Conservation (phyloP, 2,329 filamentous ascomycete species). For the Phialophora verrucosa region DNA sequence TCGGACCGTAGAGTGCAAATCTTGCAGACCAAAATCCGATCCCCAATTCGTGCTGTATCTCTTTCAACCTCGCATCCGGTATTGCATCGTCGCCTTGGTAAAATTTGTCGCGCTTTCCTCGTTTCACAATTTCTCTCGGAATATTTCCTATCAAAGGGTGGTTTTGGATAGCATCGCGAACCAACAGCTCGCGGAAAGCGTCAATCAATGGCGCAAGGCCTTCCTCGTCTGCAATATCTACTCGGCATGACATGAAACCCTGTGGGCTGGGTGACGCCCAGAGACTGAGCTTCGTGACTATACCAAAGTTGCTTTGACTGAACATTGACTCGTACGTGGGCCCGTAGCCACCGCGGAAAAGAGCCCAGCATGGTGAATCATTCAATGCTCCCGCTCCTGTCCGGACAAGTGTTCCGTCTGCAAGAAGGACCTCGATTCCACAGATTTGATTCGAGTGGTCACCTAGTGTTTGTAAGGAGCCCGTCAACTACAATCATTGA, state of each 20-base stretch:
- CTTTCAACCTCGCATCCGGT: background rate
- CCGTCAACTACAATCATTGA: no score
- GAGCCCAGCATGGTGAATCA: background rate
- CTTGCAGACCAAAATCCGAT: constrained; percentile 10
- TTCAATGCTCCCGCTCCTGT: constrained; percentile 48
- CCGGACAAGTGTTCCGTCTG: constrained; percentile 46
- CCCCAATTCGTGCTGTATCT: background rate
- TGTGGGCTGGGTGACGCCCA: constrained; percentile 34
- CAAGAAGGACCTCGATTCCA: constrained; percentile 52
- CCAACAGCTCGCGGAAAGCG: background rate
- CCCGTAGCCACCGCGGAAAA: constrained; percentile 16
- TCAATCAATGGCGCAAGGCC: constrained; percentile 6
- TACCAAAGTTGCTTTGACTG: constrained; percentile 33
- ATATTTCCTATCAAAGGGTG: constrained; percentile 1
- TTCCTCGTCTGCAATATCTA: constrained; percentile 40
- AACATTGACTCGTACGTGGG: constrained; percentile 26
- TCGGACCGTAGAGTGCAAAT: constrained; percentile 15
- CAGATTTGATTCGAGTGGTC: constrained; percentile 43
- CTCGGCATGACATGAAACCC: constrained; percentile 41
- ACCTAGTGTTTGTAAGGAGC: no score
- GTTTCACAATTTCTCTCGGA: background rate
- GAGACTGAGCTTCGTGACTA: constrained; percentile 37
- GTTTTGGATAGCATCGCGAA: background rate
- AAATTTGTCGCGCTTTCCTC: background rate
- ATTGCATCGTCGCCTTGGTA: background rate